Evolutionary conservation across 1,139 yeast species (phyloP).

Genomic region (Geotrichum histeridarum): DNA sequence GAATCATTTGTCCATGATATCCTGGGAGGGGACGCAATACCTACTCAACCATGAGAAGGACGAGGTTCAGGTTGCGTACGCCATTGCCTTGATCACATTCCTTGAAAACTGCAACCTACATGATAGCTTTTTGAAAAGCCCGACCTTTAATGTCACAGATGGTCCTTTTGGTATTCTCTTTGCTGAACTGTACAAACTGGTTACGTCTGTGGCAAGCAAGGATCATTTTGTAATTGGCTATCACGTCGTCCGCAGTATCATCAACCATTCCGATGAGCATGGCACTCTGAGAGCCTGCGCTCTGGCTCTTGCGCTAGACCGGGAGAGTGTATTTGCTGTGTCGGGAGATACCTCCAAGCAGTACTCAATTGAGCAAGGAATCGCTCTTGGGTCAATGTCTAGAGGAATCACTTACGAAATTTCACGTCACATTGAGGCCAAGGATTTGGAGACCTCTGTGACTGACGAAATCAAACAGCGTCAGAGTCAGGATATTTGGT

Average conservation of each 20-base stretch:
- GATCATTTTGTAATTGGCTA: slow-evolving; percentile 23
- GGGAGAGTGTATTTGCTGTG: slow-evolving; percentile 13
- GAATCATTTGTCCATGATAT: slow-evolving; percentile 34
- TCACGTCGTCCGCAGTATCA: slow-evolving; percentile 23
- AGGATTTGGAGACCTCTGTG: slow-evolving; percentile 19
- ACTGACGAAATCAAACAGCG: slow-evolving; percentile 23
- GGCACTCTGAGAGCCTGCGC: slow-evolving; percentile 24
- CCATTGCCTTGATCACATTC: slow-evolving; percentile 28
- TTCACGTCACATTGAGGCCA: slow-evolving; percentile 22
- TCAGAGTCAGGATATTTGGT: slow-evolving; percentile 24
- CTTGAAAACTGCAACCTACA: slow-evolving; percentile 21
- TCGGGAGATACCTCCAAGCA: slow-evolving; percentile 13
- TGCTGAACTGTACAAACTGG: slow-evolving; percentile 22
- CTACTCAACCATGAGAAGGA: slow-evolving; percentile 30
- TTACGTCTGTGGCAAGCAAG: slow-evolving; percentile 18
- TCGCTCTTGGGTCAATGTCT: slow-evolving; percentile 24
- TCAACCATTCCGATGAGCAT: slow-evolving; percentile 22
- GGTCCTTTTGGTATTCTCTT: slow-evolving; percentile 27
- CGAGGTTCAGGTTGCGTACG: slow-evolving; percentile 30
- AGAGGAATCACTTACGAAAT: slow-evolving; percentile 26
- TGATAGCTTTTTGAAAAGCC: slow-evolving; percentile 1
- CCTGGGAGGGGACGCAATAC: slow-evolving; percentile 37
- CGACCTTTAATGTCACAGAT: slow-evolving; percentile 21
- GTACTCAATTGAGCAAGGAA: slow-evolving; percentile 25
- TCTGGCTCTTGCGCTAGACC: slow-evolving; percentile 24